Conservation (phyloP, 345 rosid species). For the Ailanthus altissimus region DNA sequence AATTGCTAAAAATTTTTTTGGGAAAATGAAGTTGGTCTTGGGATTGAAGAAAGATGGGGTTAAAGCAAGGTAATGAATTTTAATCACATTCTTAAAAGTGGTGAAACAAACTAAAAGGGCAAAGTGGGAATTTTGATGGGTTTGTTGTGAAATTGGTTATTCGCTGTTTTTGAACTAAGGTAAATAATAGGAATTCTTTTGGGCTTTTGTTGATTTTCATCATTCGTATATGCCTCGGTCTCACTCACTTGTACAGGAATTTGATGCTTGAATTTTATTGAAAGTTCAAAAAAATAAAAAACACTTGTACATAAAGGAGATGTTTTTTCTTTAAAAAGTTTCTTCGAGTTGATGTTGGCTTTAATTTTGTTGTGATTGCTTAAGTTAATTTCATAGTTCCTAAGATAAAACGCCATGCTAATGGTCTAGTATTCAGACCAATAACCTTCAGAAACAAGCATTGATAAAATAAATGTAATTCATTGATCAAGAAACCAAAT, state of each 20-base stretch:
- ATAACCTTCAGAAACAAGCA: not conserved
- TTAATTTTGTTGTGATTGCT: not conserved
- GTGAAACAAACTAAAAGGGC: not conserved
- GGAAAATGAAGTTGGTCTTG: constrained; percentile 35
- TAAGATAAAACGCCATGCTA: not conserved
- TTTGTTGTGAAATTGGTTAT: no score
- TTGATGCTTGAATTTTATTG: constrained; percentile 12
- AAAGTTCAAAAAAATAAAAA: not conserved
- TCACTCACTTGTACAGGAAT: not conserved
- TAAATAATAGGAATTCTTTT: not conserved
- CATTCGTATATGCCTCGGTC: not conserved
- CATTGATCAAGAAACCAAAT: not conserved
- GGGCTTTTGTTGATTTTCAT: not conserved
- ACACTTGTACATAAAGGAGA: not conserved
- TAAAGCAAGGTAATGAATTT: constrained; percentile 1
- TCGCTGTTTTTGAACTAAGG: not conserved
- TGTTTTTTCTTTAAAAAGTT: not conserved
- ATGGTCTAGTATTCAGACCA: not conserved
- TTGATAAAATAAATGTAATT: not conserved
- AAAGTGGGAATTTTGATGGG: not conserved
- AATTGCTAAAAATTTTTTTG: constrained; percentile 18
- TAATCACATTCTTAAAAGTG: no score
- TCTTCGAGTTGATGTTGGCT: not conserved
- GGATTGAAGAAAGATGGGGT: constrained; percentile 36
- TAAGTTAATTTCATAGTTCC: not conserved